phyloP scores from a whole-genome alignment of 768 basidiomycete species.

The Mycena filopes region DNA sequence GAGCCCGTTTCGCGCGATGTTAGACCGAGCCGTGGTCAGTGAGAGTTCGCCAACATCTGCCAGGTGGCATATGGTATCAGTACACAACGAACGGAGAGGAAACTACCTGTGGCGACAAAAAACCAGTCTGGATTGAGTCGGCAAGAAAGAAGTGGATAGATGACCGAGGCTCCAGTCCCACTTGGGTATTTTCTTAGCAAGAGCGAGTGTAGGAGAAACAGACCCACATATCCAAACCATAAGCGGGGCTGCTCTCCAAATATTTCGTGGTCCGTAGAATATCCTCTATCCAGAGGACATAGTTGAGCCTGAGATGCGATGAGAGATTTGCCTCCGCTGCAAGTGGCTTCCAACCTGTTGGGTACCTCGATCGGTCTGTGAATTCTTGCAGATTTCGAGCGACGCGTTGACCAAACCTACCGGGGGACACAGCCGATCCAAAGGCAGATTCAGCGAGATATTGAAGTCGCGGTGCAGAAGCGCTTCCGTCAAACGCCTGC shows the following conservation, averaged over 20 bases:
- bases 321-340: not conserved
- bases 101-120: conserved; percentile 76
- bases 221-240: conserved; percentile 80
- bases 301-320: conserved; percentile 72
- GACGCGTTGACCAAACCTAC: conserved; percentile 48
- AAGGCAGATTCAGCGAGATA: conserved; percentile 68
- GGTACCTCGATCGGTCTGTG: conserved; percentile 62
- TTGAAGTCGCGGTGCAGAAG: conserved; percentile 81
- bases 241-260: conserved; percentile 38
- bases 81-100: not conserved
- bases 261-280: conserved; percentile 53
- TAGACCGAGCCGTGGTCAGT: conserved; percentile 60
- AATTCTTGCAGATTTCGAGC: not conserved
- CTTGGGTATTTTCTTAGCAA: conserved; percentile 49
- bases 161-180: conserved; percentile 91
- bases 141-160: conserved; percentile 86
- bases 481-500: conserved; percentile 82
- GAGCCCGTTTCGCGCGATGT: conserved; percentile 69
- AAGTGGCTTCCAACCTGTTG: conserved; percentile 60
- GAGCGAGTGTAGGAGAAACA: not conserved
- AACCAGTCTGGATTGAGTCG: conserved; percentile 61
- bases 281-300: conserved; percentile 87
- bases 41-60: conserved; percentile 83
- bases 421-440: conserved; percentile 86
- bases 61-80: conserved; percentile 5